Evolutionary conservation across 495 filamentous ascomycete genomes (phyloP).

Genomic region (Hapsidospora chrysogenum): DNA sequence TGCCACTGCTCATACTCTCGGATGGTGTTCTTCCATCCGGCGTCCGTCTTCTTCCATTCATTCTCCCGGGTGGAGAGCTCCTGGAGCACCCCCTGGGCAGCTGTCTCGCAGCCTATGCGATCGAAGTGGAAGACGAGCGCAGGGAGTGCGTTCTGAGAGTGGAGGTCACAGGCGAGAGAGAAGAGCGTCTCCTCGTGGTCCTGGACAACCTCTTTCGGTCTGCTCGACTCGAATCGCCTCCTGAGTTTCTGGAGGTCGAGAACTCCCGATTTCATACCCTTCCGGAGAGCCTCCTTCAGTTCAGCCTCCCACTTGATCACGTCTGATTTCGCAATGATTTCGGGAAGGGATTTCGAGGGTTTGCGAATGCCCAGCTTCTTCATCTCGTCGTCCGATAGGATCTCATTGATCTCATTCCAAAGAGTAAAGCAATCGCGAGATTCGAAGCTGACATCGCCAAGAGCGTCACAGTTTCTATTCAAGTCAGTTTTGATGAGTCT

Average conservation of each 20-base stretch:
- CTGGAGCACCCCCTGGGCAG: constrained; percentile 27
- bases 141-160: constrained; percentile 47
- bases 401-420: constrained; percentile 41
- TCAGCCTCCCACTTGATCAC: constrained; percentile 45
- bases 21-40: constrained; percentile 42
- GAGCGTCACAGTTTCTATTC: constrained; percentile 34
- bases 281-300: constrained; percentile 38
- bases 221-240: constrained; percentile 12
- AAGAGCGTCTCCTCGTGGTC: constrained; percentile 25
- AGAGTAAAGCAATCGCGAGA: constrained; percentile 50
- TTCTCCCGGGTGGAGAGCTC: constrained; percentile 36
- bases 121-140: constrained; percentile 69
- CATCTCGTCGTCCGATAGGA: constrained; percentile 26
- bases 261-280: constrained; percentile 39
- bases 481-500: no score
- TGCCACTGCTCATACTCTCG: constrained; percentile 34
- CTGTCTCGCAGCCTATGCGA: constrained; percentile 40
- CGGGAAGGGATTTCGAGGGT: constrained; percentile 24
- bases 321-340: constrained; percentile 37
- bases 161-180: constrained; percentile 42
- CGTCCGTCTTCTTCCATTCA: constrained; percentile 34
- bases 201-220: constrained; percentile 1
- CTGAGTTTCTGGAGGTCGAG: constrained; percentile 44
- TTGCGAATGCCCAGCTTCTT: constrained; percentile 24
- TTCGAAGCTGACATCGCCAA: constrained; percentile 46